Base-by-base conservation (phyloP, 2,329 filamentous ascomycete species). In the Penicillium sp. region DNA sequence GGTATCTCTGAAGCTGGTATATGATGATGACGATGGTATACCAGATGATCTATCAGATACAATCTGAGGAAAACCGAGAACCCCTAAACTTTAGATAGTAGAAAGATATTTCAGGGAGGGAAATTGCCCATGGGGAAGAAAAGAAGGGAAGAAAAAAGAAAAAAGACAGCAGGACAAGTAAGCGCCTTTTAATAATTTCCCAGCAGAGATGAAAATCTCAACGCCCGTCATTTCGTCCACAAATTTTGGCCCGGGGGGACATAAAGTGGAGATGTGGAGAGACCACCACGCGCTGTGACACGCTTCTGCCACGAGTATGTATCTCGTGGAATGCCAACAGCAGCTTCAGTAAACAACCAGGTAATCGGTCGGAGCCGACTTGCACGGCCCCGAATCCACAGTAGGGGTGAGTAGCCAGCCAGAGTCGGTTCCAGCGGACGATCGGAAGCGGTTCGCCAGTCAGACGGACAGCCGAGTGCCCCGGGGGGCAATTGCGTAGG, bases 321-420 rank as follows among this genome's bases (percentile, higher is more conserved):
- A 16, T 13, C 9, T 11, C 19, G 8, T 13, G 28, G 9, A 19
- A 31, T 31, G 42, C 42, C 24, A n/a, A 24, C 23, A n/a, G n/a
- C n/a, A n/a, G n/a, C n/a, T n/a, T n/a, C n/a, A n/a, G n/a, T n/a
- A n/a, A 29, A 23, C 39, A 18, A 18, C 33, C 31, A 59, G 54
- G 31, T 42, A 58, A 51, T 57, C 64, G 61, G 60, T 54, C 59
- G 58, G 63, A 60, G 52, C 54, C 62, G 60, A 63, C 45, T 58
- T 39, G 50, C 52, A 59, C 52, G 48, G 59, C 31, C 54, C 49
- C 18, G 43, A 52, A 59, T 37, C 47, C 60, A 58, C 59, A 18
- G 33, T 18, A 43, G 33, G 54, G 11, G 7, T 28, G n/a, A 33
- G 45, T 14, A 52, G 46, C 60, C 62, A 62, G 52, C 56, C 53